phyloP scores from a whole-genome alignment of 148 eudicot species.

The Oxyria digyna region DNA sequence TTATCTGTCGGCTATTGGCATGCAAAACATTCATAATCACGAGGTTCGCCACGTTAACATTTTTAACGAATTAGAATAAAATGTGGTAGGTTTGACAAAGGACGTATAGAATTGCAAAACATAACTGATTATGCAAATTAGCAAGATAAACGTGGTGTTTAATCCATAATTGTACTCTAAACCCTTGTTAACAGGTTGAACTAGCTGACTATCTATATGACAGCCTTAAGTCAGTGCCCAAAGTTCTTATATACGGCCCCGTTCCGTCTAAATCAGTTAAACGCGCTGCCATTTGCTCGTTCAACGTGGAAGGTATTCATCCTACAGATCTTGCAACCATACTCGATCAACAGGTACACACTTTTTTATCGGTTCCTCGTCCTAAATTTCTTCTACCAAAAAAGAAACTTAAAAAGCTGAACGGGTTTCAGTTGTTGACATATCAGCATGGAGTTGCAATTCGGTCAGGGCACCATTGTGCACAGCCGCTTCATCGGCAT shows the following conservation, averaged over 20 bases:
- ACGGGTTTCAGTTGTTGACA: not conserved
- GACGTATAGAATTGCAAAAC: too few species aligned
- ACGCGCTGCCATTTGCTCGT: slow-evolving; percentile 85
- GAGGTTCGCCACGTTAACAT: slow-evolving; percentile 40
- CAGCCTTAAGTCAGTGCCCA: slow-evolving; percentile 44
- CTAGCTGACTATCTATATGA: slow-evolving; percentile 61
- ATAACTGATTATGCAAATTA: too few species aligned
- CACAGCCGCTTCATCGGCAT: slow-evolving; percentile 86
- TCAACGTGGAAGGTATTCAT: slow-evolving; percentile 67
- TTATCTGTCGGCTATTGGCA: slow-evolving; percentile 85
- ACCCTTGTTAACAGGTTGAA: slow-evolving; percentile 49
- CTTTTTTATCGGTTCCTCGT: too few species aligned
- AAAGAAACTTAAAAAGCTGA: too few species aligned
- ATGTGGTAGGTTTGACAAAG: too few species aligned
- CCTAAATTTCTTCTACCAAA: too few species aligned
- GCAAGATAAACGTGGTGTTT: too few species aligned
- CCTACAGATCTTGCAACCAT: slow-evolving; percentile 83
- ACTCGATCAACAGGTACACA: slow-evolving; percentile 94
- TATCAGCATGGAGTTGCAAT: slow-evolving; percentile 79
- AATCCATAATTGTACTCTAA: too few species aligned
- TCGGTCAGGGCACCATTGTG: slow-evolving; percentile 95
- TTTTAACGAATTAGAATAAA: too few species aligned
- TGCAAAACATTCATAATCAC: slow-evolving; percentile 90
- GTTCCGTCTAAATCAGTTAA: slow-evolving; percentile 45
- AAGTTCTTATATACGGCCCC: slow-evolving; percentile 73